Conservation (phyloP, 1,139 yeast genomes). For the Taphrina communis region DNA sequence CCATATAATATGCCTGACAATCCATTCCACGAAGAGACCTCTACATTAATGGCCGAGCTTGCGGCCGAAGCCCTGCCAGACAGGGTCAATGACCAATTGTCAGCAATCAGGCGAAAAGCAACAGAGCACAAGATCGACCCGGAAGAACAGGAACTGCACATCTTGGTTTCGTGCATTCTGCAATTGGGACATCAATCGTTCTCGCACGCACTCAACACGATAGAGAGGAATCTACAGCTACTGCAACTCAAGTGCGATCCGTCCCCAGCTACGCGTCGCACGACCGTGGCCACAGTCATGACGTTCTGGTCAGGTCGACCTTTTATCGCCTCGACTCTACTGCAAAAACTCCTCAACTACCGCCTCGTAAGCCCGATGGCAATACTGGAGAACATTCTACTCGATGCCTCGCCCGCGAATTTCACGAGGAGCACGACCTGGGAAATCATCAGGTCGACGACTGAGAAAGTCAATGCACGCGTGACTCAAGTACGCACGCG, state of each 20-base stretch:
- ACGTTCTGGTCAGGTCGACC: conserved; percentile 62
- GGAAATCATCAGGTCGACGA: conserved; percentile 46
- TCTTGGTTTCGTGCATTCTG: conserved; percentile 74
- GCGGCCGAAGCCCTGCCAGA: conserved; percentile 49
- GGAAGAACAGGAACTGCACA: conserved; percentile 47
- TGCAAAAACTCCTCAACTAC: conserved; percentile 59
- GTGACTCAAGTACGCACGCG: conserved; percentile 42
- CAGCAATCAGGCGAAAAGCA: conserved; percentile 51
- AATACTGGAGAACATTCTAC: conserved; percentile 46
- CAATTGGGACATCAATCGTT: conserved; percentile 88
- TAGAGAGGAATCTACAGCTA: conserved; percentile 62
- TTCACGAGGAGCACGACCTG: conserved; percentile 45
- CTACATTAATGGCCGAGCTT: conserved; percentile 49
- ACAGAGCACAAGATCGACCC: conserved; percentile 36
- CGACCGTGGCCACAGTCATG: conserved; percentile 50
- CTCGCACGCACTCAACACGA: conserved; percentile 78
- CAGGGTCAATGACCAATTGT: conserved; percentile 52
- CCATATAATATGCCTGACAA: conserved; percentile 51
- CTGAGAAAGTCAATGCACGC: conserved; percentile 44
- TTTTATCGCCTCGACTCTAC: conserved; percentile 59
- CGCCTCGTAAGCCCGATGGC: conserved; percentile 49
- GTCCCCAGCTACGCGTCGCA: conserved; percentile 54
- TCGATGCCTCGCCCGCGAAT: conserved; percentile 30
- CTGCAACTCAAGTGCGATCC: conserved; percentile 57
- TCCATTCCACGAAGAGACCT: conserved; percentile 48